phyloP scores from a whole-genome alignment of 495 filamentous ascomycete species.

The Penicillium coprophilum region DNA sequence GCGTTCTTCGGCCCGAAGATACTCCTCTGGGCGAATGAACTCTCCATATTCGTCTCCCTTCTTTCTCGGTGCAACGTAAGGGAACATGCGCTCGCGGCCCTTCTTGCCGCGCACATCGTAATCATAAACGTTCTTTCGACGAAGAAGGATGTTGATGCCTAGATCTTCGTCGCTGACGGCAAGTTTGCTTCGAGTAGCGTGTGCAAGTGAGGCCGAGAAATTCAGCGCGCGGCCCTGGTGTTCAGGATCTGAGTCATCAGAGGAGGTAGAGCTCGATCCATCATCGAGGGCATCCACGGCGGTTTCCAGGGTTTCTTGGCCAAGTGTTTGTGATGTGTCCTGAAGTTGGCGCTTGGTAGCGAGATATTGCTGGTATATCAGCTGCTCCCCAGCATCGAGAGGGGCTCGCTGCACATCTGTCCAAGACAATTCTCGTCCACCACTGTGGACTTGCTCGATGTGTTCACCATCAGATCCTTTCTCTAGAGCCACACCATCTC shows the following conservation, averaged over 20 bases:
- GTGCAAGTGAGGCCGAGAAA: constrained; percentile 74
- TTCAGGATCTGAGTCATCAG: constrained; percentile 85
- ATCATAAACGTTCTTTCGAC: constrained; percentile 82
- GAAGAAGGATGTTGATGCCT: constrained; percentile 87
- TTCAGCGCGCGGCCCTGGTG: constrained; percentile 92
- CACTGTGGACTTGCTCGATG: constrained; percentile 63
- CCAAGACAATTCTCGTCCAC: constrained; percentile 61
- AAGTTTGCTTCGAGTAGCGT: constrained; percentile 77
- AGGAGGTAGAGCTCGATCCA: constrained; percentile 74
- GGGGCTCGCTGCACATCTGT: constrained; percentile 58
- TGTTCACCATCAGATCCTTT: constrained; percentile 56
- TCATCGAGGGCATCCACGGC: constrained; percentile 82
- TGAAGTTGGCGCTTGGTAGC: constrained; percentile 79
- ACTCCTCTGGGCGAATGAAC: constrained; percentile 88
- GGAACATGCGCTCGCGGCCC: constrained; percentile 90
- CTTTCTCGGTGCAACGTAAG: constrained; percentile 74
- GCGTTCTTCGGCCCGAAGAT: constrained; percentile 86
- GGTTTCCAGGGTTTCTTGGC: constrained; percentile 62
- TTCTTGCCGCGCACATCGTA: constrained; percentile 92
- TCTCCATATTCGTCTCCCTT: constrained; percentile 91
- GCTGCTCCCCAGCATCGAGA: constrained; percentile 70
- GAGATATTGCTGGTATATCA: constrained; percentile 85
- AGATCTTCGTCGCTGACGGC: constrained; percentile 81
- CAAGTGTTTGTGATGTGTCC: constrained; percentile 67
- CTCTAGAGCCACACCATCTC: constrained; percentile 62